A percentile compares a stretch with the other conserved stretches of the same genome.
Evolutionary conservation across 2,329 filamentous ascomycete species (phyloP).

Genomic region (Exophiala bonariae): DNA sequence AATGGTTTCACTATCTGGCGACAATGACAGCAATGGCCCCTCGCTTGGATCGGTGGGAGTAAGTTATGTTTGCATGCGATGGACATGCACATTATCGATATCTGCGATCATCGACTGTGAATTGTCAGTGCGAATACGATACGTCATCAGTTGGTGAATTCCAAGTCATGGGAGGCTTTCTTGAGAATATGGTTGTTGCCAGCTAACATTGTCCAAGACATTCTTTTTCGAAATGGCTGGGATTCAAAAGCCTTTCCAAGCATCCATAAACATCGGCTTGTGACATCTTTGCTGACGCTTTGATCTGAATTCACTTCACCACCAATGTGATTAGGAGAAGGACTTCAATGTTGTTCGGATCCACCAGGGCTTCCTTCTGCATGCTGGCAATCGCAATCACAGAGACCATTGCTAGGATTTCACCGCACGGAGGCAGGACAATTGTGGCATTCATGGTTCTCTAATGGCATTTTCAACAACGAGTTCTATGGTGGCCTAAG

Average conservation of each 20-base stretch:
- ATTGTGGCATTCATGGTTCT: slow-evolving; percentile 40
- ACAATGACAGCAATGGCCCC: no score
- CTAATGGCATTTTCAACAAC: slow-evolving; percentile 38
- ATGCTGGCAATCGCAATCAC: slow-evolving; percentile 39
- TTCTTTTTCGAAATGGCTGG: slow-evolving; percentile 55
- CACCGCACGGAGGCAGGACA: slow-evolving; percentile 37
- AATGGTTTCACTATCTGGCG: no score
- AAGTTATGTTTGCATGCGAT: no score
- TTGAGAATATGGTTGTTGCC: slow-evolving; percentile 42
- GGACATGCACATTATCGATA: slow-evolving; percentile 51
- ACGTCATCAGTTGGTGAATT: slow-evolving; percentile 46
- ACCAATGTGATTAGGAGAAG: slow-evolving; percentile 38
- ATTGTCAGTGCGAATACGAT: slow-evolving; percentile 56
- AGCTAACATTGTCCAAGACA: slow-evolving; percentile 30
- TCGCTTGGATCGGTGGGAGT: no score
- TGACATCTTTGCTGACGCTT: slow-evolving; percentile 39
- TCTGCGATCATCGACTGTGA: slow-evolving; percentile 47
- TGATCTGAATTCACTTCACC: slow-evolving; percentile 36
- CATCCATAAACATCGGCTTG: slow-evolving; percentile 33
- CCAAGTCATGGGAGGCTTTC: slow-evolving; percentile 54
- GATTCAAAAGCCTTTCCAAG: slow-evolving; percentile 29
- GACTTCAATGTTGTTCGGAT: slow-evolving; percentile 29
- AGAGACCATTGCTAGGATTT: slow-evolving; percentile 36
- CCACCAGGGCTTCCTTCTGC: slow-evolving; percentile 37
- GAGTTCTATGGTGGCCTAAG: slow-evolving; percentile 38